Evolutionary conservation across 2,329 filamentous ascomycete genomes (phyloP).

Genomic region (Harringtonia aguacate): DNA sequence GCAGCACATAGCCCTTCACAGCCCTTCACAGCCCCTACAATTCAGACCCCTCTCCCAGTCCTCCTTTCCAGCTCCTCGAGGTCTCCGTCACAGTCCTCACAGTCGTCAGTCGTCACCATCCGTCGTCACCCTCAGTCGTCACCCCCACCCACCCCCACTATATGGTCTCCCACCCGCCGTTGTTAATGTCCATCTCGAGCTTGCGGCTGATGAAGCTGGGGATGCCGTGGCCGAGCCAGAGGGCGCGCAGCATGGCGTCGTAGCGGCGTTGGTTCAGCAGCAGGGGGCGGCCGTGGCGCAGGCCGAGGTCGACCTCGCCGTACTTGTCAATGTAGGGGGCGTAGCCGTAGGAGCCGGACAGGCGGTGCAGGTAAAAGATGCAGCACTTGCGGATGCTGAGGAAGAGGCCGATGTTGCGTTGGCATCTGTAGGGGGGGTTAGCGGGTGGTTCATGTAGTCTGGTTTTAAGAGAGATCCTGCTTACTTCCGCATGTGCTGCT

Average conservation of each 20-base stretch:
- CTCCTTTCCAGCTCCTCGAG: too few species aligned
- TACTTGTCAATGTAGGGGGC: conserved; percentile 95
- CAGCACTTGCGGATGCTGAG: conserved; percentile 96
- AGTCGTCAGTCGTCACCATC: too few species aligned
- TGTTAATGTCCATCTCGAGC: conserved; percentile 92
- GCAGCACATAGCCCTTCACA: too few species aligned
- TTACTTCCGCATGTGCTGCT: conserved; percentile 81
- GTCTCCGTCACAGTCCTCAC: too few species aligned
- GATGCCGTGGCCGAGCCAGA: conserved; percentile 79
- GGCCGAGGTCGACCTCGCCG: conserved; percentile 86
- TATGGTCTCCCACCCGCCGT: conserved; percentile 91
- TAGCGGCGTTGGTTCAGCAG: conserved; percentile 92
- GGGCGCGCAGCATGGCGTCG: conserved; percentile 72
- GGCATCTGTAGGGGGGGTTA: conserved; percentile 50
- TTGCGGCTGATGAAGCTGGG: conserved; percentile 83
- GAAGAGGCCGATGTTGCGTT: conserved; percentile 82
- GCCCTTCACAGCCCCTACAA: too few species aligned
- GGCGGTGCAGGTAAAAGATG: conserved; percentile 74
- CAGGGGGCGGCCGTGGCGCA: conserved; percentile 77
- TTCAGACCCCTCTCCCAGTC: too few species aligned
- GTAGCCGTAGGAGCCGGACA: conserved; percentile 71
- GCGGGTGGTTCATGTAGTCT: neutral
- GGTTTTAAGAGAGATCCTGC: too few species aligned
- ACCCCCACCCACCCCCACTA: too few species aligned
- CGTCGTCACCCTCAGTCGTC: too few species aligned